Evolutionary conservation across 169 alveolate genomes (phyloP).

Genomic region (Blepharisma undulans): DNA sequence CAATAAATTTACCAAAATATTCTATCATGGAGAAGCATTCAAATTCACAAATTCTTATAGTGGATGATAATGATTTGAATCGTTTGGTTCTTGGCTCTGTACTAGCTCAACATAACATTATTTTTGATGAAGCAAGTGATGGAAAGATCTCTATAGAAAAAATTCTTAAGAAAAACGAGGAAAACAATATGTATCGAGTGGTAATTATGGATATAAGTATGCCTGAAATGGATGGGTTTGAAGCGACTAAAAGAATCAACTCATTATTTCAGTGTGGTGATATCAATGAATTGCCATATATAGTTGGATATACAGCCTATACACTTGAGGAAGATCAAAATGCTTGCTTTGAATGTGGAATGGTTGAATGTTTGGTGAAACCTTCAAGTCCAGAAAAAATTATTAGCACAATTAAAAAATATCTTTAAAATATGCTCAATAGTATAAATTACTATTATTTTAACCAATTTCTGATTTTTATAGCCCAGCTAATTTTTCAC

Average conservation of each 20-base stretch:
- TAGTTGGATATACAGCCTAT: conserved; percentile 16
- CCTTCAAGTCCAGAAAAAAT: neutral
- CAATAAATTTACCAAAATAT: no score
- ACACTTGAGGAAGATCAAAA: neutral
- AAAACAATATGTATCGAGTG: neutral
- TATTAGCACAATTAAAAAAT: neutral
- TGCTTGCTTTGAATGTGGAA: neutral
- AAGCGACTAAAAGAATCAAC: neutral
- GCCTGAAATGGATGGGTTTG: conserved; percentile 42
- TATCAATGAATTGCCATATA: neutral
- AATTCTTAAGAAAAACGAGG: neutral
- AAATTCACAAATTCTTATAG: conserved; percentile 1
- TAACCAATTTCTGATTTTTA: no score
- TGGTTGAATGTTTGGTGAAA: neutral
- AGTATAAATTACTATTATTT: no score
- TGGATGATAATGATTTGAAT: conserved; percentile 19
- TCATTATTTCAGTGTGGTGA: neutral
- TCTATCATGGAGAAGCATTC: no score
- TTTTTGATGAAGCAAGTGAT: neutral
- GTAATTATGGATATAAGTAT: conserved; percentile 9
- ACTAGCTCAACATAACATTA: neutral
- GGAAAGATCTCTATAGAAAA: neutral
- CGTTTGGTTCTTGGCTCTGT: neutral
- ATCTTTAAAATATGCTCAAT: no score
- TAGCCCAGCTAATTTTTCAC: no score